Conservation (phyloP, 129 eudicot genomes). For the Calendula officinalis region DNA sequence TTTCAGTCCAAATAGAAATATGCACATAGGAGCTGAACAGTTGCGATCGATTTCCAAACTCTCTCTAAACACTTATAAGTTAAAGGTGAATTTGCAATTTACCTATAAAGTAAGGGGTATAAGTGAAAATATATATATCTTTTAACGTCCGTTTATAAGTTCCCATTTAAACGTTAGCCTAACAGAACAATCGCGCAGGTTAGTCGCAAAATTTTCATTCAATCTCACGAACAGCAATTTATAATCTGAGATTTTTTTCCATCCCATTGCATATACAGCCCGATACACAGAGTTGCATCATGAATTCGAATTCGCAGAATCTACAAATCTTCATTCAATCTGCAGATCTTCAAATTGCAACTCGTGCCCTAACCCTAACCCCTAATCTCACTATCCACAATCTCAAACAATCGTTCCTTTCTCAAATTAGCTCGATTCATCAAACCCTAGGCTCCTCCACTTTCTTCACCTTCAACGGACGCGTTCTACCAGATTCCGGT, state of each 20-base stretch:
- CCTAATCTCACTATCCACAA: slow-evolving; percentile 45
- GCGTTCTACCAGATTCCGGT: slow-evolving; percentile 43
- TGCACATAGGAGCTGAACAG: too few relatives aligned
- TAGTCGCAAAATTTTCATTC: slow-evolving; percentile 1
- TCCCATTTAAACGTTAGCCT: neutral
- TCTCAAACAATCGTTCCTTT: slow-evolving; percentile 44
- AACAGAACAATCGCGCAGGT: slow-evolving; percentile 12
- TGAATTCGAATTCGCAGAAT: slow-evolving; percentile 32
- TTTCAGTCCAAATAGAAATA: too few relatives aligned
- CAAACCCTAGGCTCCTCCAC: slow-evolving; percentile 27
- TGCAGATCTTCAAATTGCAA: slow-evolving; percentile 45
- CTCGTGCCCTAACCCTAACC: slow-evolving; percentile 51
- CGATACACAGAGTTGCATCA: neutral
- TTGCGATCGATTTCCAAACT: too few relatives aligned
- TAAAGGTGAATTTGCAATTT: neutral
- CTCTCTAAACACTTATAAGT: too few relatives aligned
- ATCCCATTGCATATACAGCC: slow-evolving; percentile 2
- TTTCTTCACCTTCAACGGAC: slow-evolving; percentile 65
- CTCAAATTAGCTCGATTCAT: slow-evolving; percentile 15
- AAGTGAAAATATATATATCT: neutral
- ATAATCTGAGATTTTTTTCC: neutral
- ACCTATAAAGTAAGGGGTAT: neutral
- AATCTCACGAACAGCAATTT: neutral
- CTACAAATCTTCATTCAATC: slow-evolving; percentile 49
- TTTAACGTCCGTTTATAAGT: slow-evolving; percentile 4